Base-by-base conservation (phyloP, 2,329 filamentous ascomycete genomes). In the Fusarium xyrophilum region DNA sequence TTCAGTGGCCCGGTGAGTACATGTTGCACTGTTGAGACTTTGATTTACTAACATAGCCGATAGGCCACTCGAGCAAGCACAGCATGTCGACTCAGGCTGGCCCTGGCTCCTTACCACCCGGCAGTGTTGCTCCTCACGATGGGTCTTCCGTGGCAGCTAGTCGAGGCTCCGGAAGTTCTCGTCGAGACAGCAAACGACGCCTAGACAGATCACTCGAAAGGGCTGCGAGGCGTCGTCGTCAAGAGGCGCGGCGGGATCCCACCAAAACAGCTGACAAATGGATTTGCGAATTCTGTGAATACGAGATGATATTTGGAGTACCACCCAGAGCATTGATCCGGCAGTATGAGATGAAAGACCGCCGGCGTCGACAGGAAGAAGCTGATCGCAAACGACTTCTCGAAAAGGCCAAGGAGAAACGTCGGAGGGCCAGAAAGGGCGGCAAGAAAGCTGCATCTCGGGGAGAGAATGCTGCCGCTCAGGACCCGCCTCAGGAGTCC, bases 231-330 rank as follows among this genome's bases (percentile, higher is more conserved):
- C 88, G 93, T 69, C 91, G 96, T 10, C 90, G 91, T 62, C 86
- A 92, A 73, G 90, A 91, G 68, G 86, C 88, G 59, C 96, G 96
- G 77, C 88, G 88, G 73, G 89, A 92, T 73, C 91, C 92, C 3
- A 91, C 91, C 3, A 80, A 82, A 33, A 71, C 73, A 3, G 91
- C 93, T 69, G 92, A 97, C 65, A 86, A 93, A 52, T 98, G 94
- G 92, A 93, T 98, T 47, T 99, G 96, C 80, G 93, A 97, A 75
- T 98, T 98, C 77, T 99, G 96, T 82, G 96, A 99, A 79, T 99
- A 97, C 76, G 95, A 98, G 79, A 88, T 89, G 54, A 97, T 99
- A 51, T 98, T 97, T 77, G 95, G 95, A n/a, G 86, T 86, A 54
- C 92, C 92, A 5, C 96, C 96, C 0, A 86, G 88, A 72, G 93